Conservation (phyloP, 768 basidiomycete genomes). For the Pleurotus sapidus region DNA sequence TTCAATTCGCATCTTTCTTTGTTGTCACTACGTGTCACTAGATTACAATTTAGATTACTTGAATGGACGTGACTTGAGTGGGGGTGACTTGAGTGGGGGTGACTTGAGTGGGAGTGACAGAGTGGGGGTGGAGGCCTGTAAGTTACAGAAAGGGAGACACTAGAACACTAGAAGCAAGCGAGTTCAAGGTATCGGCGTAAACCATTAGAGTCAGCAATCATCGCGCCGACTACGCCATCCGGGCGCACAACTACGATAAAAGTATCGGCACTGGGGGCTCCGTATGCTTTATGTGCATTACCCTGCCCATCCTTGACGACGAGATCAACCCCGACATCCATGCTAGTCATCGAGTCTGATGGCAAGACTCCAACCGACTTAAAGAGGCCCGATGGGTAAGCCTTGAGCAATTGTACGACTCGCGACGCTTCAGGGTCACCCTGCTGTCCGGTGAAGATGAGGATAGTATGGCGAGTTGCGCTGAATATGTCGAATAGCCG, state of each 20-base stretch:
- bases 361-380: not conserved
- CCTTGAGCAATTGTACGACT: not conserved
- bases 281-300: not conserved
- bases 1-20: too few species aligned
- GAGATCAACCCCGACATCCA: not conserved
- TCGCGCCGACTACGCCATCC: constrained; percentile 3
- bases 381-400: not conserved
- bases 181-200: not conserved
- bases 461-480: constrained; percentile 2
- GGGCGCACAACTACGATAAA: not conserved
- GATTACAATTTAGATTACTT: too few species aligned
- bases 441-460: not conserved
- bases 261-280: not conserved
- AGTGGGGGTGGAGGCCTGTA: too few species aligned
- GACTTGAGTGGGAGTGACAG: too few species aligned
- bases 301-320: not conserved
- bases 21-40: too few species aligned
- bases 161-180: not conserved
- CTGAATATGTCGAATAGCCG: constrained; percentile 6
- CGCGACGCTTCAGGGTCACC: not conserved
- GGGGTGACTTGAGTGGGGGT: too few species aligned
- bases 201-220: not conserved
- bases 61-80: too few species aligned
- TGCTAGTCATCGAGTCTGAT: not conserved
- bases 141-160: too few species aligned